A percentile compares a stretch with the other conserved stretches of the same genome.
These are phyloP conservation scores for Candida arabinofermentans DNA, from an alignment of 805 yeast species.

Conservation along the genomic window DNA sequence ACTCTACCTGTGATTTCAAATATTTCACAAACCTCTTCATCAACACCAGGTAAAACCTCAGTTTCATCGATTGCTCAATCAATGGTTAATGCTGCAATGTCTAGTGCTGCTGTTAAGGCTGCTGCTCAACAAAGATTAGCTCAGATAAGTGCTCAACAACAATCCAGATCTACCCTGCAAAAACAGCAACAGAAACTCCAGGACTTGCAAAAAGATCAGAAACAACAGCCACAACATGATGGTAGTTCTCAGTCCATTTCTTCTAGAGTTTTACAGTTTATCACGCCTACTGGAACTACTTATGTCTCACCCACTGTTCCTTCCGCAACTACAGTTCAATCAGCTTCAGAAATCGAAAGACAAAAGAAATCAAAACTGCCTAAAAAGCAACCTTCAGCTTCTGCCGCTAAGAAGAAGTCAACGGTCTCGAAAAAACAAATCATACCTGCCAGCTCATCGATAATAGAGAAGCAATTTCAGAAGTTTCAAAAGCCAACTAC, in stretches of 20 bases:
- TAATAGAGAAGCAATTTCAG: slow-evolving; percentile 15
- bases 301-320: slow-evolving; percentile 6
- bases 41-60: slow-evolving; percentile 1
- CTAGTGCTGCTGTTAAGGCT: slow-evolving; percentile 19
- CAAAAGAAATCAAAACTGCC: not conserved
- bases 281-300: slow-evolving; percentile 13
- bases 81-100: slow-evolving; percentile 21
- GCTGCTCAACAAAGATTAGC: slow-evolving; percentile 23
- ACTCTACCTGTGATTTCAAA: not conserved
- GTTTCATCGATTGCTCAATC: slow-evolving; percentile 10
- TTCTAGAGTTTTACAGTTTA: slow-evolving; percentile 12
- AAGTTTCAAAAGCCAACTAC: slow-evolving; percentile 17
- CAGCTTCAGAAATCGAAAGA: not conserved
- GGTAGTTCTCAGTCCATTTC: slow-evolving; percentile 5
- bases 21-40: not conserved
- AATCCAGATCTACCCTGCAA: slow-evolving; percentile 12
- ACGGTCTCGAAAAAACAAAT: not conserved
- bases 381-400: not conserved
- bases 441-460: not conserved
- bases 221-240: not conserved
- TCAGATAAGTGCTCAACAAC: slow-evolving; percentile 22
- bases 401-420: not conserved
- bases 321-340: slow-evolving; percentile 2
- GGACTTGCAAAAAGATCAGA: not conserved
- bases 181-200: slow-evolving; percentile 6